Evolutionary conservation across 306 rosid species (phyloP).

Genomic region (Citrullus mucosospermus): DNA sequence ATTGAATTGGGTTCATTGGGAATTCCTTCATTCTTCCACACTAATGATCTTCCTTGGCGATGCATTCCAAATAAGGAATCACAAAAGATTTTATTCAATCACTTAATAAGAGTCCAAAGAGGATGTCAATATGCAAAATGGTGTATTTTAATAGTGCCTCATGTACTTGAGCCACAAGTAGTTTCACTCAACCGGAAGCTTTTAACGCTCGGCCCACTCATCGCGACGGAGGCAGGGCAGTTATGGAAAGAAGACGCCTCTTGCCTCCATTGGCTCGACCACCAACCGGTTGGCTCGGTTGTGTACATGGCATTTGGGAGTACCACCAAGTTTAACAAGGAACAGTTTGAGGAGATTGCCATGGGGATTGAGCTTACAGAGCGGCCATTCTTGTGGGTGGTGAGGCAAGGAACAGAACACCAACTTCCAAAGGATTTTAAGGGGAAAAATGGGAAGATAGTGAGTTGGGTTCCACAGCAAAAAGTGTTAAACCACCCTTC

Average conservation of each 20-base stretch:
- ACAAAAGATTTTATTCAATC: not conserved
- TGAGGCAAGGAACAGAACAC: slow-evolving; percentile 3
- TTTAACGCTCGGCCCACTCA: not conserved
- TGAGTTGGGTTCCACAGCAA: slow-evolving; percentile 30
- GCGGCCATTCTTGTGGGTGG: slow-evolving; percentile 32
- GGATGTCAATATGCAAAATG: not conserved
- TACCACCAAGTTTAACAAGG: not conserved
- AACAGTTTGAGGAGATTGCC: not conserved
- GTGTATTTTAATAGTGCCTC: not conserved
- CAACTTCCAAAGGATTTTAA: not conserved
- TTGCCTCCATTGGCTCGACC: not conserved
- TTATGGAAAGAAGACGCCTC: not conserved
- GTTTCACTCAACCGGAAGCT: not conserved
- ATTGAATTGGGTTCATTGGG: not conserved
- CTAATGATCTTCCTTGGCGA: not conserved
- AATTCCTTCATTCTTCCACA: not conserved
- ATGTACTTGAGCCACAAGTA: not conserved
- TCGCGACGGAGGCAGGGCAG: not conserved
- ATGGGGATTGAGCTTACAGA: slow-evolving; percentile 12
- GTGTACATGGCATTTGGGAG: not conserved
- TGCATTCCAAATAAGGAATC: not conserved
- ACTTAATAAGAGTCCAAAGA: not conserved
- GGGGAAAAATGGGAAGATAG: not conserved
- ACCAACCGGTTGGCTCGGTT: not conserved
- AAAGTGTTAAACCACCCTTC: slow-evolving; percentile 5